Evolutionary conservation across 1,139 yeast genomes (phyloP).

Genomic region (Scheffersomyces quercinus): DNA sequence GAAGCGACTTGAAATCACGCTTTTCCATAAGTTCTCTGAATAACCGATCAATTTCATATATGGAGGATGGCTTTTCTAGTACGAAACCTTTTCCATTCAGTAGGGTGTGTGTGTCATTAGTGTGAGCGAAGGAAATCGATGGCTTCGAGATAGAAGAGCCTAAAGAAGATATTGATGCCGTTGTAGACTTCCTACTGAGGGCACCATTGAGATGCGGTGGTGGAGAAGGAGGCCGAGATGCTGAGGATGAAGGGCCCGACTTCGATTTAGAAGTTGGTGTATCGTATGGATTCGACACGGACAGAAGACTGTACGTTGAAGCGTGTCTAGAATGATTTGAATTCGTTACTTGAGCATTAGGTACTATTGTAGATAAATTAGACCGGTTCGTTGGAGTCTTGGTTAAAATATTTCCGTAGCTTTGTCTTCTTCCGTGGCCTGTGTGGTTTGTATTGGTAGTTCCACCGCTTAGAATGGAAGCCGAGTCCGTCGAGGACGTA

Average conservation of each 20-base stretch:
- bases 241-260: constrained; percentile 2
- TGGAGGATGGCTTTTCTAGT: constrained; percentile 58
- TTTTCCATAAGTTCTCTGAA: constrained; percentile 75
- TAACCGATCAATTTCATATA: constrained; percentile 61
- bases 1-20: constrained; percentile 79
- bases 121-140: constrained; percentile 22
- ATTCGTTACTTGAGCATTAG: constrained; percentile 30
- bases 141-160: constrained; percentile 29
- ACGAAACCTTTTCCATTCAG: constrained; percentile 20
- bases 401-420: constrained; percentile 7
- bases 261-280: constrained; percentile 16
- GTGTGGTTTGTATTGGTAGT: constrained; percentile 7
- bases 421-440: constrained; percentile 2
- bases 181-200: constrained; percentile 1
- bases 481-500: constrained; percentile 35
- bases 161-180: constrained; percentile 2
- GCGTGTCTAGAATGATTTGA: constrained; percentile 43
- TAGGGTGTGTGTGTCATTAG: constrained; percentile 20
- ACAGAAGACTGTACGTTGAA: constrained; percentile 36
- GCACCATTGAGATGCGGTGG: constrained; percentile 1
- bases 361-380: constrained; percentile 24
- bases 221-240: background rate
- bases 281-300: constrained; percentile 30
- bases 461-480: constrained; percentile 23
- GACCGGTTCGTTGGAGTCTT: constrained; percentile 16